Evolutionary conservation across 495 filamentous ascomycete genomes (phyloP), one percentile per base, ranked within the genome.

Genomic region (Aspergillus sclerotiicarbonarius): DNA sequence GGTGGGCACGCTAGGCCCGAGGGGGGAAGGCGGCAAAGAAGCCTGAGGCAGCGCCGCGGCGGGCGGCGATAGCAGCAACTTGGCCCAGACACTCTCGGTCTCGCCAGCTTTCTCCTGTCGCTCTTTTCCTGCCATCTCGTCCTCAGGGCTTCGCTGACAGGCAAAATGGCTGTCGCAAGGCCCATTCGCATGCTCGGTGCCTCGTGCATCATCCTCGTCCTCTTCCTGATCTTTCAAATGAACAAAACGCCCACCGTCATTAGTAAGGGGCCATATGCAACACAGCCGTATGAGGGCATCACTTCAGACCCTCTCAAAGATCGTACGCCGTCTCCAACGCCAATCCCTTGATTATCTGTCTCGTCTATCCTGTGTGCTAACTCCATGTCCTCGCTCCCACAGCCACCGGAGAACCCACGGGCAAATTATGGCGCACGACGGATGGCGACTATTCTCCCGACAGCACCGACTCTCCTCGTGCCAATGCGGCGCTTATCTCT

Each of bases 401-500:
- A 96, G 92, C 79, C 32, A 93, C 87, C 15, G 85, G 84, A 57
- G 92, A 97, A 74, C 92, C 92, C 29, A 81, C 86, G 55, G 91
- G 89, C 18, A 74, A 82, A 15, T 74, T 97, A 58, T 82, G 81
- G 65, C 80, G 87, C 69, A 82, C 85, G n/a, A 82, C 86, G 60
- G 84, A 90, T 54, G 60, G 77, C 57, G 75, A 79, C 46, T 96
- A 96, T 69, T 81, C 83, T 50, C 86, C 89, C 19, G 82, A 90
- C 59, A 85, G 85, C 71, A 73, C 82, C 21, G 82, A 92, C 57
- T 88, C 90, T 54, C 82, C 85, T 52, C 89, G 94, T 60, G 93
- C 93, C 69, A 91, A 93, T 70, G 95, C 95, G 51, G 96, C 95
- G 8, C 81, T 99, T 53, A 82, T 99, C 60, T 85, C 90, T 39